Base-by-base conservation (phyloP, 1,139 yeast genomes). In the Ogataea hybrid region DNA sequence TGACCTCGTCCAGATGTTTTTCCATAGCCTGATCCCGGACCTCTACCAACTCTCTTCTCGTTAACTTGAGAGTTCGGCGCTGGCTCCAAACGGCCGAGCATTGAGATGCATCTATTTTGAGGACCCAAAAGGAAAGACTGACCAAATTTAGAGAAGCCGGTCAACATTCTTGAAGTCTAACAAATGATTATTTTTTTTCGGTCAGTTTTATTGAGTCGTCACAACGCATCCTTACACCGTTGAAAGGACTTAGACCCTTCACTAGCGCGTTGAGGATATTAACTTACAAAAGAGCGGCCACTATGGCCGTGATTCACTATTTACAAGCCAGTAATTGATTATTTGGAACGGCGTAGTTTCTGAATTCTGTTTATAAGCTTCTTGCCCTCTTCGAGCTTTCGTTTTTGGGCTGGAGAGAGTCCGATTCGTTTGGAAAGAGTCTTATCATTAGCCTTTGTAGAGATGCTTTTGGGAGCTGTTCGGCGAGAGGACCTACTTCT, bases 1-100 rank as follows among this genome's bases (percentile, higher is more conserved):
- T 88, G 96, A 71, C 99, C 99, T 63, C 98, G 78, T 38, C 96
- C 96, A 3, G 97, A 81, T 2, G 97, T 92, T 66, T 90, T 89
- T 69, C 99, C 95, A 53, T 72, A 70, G 12, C 95, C 95, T 35
- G 95, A 84, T 25, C 96, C 92, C 28, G 96, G 96, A 68, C 98
- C 98, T 70, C 99, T 81, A 64, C 99, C 98, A 25, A 92, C 73
- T 64, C 97, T 77, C 61, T 84, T 88, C 59, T 65, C 69, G 40
- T 65, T 64, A 37, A 62, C 62, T 25, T 64, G 64, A 5, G 70
- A 64, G 28, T 59, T 59, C 21, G 60, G 57, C 1, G 64, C 58
- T 18, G 65, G 65, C 2, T 51, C 44, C 29, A 61, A 44, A 17
- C 46, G 45, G 1, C 59, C 54, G 29, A 61, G 31, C 28, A 59